Evolutionary conservation across 495 filamentous ascomycete genomes (phyloP).

Genomic region (Aspergillus carlsbadensis): DNA sequence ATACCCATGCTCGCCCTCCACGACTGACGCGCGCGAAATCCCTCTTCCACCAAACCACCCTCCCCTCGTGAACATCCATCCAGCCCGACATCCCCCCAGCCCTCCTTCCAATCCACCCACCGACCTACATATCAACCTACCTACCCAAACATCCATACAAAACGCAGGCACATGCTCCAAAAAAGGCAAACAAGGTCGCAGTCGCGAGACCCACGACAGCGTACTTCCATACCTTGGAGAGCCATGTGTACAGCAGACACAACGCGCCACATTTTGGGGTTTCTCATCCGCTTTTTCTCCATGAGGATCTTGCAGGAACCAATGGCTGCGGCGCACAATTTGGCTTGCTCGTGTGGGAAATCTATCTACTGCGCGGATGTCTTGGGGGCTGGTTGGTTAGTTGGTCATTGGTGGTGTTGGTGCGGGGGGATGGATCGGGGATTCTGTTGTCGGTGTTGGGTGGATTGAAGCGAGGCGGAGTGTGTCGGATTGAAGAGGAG

Average conservation of each 20-base stretch:
- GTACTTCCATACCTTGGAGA: constrained; percentile 16
- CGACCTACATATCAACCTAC: no score
- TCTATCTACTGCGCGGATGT: constrained; percentile 5
- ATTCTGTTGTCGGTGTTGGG: background rate
- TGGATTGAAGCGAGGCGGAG: background rate
- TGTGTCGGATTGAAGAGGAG: constrained; percentile 5
- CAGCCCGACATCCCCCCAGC: constrained; percentile 6
- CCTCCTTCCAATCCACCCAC: no score
- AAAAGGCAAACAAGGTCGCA: constrained; percentile 25
- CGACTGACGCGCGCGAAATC: constrained; percentile 12
- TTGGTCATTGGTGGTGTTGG: no score
- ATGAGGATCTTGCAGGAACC: constrained; percentile 45
- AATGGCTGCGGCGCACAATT: constrained; percentile 52
- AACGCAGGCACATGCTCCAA: constrained; percentile 29
- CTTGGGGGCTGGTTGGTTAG: background rate
- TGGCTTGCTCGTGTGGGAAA: background rate
- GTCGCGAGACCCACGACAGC: constrained; percentile 20
- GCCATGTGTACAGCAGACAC: constrained; percentile 31
- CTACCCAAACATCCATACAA: background rate
- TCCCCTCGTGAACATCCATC: constrained; percentile 4
- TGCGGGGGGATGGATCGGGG: background rate
- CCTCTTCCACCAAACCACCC: constrained; percentile 4
- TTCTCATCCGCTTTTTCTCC: constrained; percentile 44
- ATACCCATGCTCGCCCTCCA: background rate
- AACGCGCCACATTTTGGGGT: constrained; percentile 41